Evolutionary conservation across 768 basidiomycete species (phyloP), one percentile per base, ranked within the genome.

Genomic region (Cyclocybe aegerita): DNA sequence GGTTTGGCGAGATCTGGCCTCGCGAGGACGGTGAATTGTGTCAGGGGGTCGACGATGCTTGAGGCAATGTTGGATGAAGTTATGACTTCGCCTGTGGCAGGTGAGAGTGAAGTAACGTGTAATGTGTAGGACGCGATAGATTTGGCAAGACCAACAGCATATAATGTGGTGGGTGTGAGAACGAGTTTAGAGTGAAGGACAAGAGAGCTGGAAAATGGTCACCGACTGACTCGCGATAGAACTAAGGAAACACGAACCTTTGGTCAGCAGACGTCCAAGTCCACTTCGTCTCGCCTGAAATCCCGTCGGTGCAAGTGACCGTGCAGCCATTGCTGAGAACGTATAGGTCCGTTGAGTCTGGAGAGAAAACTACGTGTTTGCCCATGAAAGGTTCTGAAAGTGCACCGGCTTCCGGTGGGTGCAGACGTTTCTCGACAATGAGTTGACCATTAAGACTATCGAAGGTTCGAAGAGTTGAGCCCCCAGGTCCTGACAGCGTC

Each of bases 401-500:
- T 12, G 72, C 69, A 4, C 74, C 81, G 1, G 65, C 47, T 9
- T 66, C 61, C 0, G 75, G 72, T 16, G 65, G 59, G 46, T 88
- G 83, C 1, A 95, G 64, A 9, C 73, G 73, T 37, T 72, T 78
- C 65, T 98, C 93, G 47, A 83, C 71, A 3, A 86, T 39, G 29
- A 92, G 72, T 43, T 79, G 65, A 2, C 93, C 94, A 0, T 79
- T 83, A 2, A 69, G 59, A 3, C 73, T 66, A 35, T 92, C 83
- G 60, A 93, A 86, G 3, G 81, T 65, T 15, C 93, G 82, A 14
- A 92, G 69, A 2, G 73, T 86, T 3, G 85, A 72, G 8, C 86
- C 90, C 1, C 82, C 83, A 1, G 83, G 75, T 7, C 92, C 91
- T 39, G 94, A 94, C 15, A 96, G 71, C 2, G 87, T 70, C 31